Percentiles rank a stretch among this genome's conserved stretches.
Evolutionary conservation across 805 yeast species (phyloP).

Genomic region (Nakazawaea molendinolei): DNA sequence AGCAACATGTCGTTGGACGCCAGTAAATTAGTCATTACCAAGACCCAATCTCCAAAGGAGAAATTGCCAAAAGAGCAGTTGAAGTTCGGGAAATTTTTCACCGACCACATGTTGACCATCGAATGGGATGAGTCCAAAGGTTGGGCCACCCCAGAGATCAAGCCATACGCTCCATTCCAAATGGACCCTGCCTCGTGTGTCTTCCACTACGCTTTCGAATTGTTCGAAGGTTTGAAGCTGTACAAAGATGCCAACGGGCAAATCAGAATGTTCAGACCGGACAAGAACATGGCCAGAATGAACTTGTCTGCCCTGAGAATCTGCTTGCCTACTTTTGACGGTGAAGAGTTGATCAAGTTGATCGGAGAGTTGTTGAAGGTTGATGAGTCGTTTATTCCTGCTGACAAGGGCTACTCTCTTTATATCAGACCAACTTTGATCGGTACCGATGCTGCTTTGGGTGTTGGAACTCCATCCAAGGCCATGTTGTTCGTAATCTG

Average conservation of each 20-base stretch:
- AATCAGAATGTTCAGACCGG: slow-evolving; percentile 82
- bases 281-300: slow-evolving; percentile 88
- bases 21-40: slow-evolving; percentile 42
- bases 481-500: slow-evolving; percentile 84
- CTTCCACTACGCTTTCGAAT: slow-evolving; percentile 90
- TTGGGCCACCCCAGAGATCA: slow-evolving; percentile 86
- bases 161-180: slow-evolving; percentile 70
- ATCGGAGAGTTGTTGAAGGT: slow-evolving; percentile 69
- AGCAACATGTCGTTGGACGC: too few relatives aligned
- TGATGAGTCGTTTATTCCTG: slow-evolving; percentile 77
- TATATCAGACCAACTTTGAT: slow-evolving; percentile 93
- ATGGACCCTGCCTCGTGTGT: slow-evolving; percentile 89
- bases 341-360: slow-evolving; percentile 66
- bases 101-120: slow-evolving; percentile 82
- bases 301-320: slow-evolving; percentile 84
- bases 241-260: slow-evolving; percentile 60
- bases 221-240: slow-evolving; percentile 95
- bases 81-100: slow-evolving; percentile 69
- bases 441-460: slow-evolving; percentile 85
- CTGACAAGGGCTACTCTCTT: slow-evolving; percentile 81
- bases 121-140: slow-evolving; percentile 77
- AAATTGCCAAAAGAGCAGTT: slow-evolving; percentile 56
- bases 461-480: slow-evolving; percentile 75
- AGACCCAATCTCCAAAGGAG: slow-evolving; percentile 41
- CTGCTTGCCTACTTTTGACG: slow-evolving; percentile 81